A percentile compares a stretch with the other conserved stretches of the same genome.
Conservation (phyloP, 2,329 filamentous ascomycete genomes). For the Diaporthe capsici region DNA sequence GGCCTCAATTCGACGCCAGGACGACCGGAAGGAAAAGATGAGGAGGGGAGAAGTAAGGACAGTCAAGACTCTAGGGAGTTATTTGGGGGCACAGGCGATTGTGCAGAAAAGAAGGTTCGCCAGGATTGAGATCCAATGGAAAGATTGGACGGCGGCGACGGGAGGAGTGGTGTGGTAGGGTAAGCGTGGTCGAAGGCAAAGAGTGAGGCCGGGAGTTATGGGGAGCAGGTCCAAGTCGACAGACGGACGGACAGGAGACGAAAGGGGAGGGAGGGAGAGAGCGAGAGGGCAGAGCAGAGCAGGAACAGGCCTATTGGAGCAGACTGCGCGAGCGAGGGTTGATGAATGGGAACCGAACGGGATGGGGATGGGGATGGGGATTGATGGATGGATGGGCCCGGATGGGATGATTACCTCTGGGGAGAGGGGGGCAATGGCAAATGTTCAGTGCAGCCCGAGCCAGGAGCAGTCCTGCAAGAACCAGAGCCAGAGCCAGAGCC, state of each 20-base stretch:
- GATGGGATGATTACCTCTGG: constrained; percentile 24
- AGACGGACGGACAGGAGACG: constrained; percentile 22
- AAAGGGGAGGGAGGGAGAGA: constrained; percentile 42
- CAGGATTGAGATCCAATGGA: constrained; percentile 37
- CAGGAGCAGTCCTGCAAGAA: not conserved
- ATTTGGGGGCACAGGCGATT: constrained; percentile 32
- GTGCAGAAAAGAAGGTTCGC: constrained; percentile 39
- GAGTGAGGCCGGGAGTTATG: constrained; percentile 35
- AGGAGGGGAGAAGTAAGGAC: constrained; percentile 29
- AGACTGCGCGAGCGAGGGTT: constrained; percentile 29
- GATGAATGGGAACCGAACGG: constrained; percentile 26
- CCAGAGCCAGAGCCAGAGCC: not conserved
- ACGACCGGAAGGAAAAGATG: constrained; percentile 30
- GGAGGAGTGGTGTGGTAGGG: constrained; percentile 24
- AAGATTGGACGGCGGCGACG: constrained; percentile 28
- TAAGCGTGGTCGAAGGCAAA: constrained; percentile 36
- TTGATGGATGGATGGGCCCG: constrained; percentile 7
- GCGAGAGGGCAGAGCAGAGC: constrained; percentile 44
- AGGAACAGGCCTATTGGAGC: constrained; percentile 37
- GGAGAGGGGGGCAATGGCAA: constrained; percentile 23
- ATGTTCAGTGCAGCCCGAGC: constrained; percentile 7
- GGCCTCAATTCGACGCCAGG: constrained; percentile 38
- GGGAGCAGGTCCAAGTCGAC: constrained; percentile 27
- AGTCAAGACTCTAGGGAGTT: constrained; percentile 21
- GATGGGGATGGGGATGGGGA: constrained; percentile 22